Conservation (phyloP, 2,329 filamentous ascomycete species). For the Apiospora rasikravindrae region DNA sequence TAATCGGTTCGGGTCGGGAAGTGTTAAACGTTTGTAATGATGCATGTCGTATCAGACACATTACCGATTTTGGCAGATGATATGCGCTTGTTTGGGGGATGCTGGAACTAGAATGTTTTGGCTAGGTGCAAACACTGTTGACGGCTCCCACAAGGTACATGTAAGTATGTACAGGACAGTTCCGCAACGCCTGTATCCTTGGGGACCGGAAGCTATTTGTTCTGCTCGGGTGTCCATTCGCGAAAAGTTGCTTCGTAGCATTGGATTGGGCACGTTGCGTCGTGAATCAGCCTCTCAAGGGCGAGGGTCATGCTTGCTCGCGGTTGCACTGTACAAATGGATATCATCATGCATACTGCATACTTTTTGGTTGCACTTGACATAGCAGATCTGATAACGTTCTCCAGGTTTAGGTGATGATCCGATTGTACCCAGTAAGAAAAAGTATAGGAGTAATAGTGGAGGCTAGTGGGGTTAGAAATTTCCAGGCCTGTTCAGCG, state of each 20-base stretch:
- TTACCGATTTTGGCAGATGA: background rate
- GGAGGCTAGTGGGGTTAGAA: background rate
- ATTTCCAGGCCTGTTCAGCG: conserved; percentile 1
- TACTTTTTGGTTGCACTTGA: background rate
- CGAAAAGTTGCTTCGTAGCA: background rate
- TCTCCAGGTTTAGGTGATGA: background rate
- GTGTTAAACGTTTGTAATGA: background rate
- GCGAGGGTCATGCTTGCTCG: background rate
- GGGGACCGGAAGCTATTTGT: background rate
- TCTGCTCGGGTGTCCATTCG: background rate
- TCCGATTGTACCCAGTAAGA: conserved; percentile 4
- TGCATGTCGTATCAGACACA: background rate
- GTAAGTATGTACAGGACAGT: background rate
- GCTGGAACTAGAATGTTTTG: conserved; percentile 1
- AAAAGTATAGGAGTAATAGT: conserved; percentile 14
- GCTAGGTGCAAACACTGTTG: background rate
- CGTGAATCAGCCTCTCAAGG: background rate
- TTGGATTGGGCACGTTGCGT: background rate
- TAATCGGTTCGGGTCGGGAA: background rate
- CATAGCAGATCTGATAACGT: conserved; percentile 8
- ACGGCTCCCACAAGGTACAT: background rate
- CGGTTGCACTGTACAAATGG: background rate
- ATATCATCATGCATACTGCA: background rate
- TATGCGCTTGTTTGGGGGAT: background rate
- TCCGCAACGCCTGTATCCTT: background rate